Percentiles rank a stretch among this genome's conserved stretches.
Conservation (phyloP, 2,329 filamentous ascomycete genomes). For the Aureobasidium lini region DNA sequence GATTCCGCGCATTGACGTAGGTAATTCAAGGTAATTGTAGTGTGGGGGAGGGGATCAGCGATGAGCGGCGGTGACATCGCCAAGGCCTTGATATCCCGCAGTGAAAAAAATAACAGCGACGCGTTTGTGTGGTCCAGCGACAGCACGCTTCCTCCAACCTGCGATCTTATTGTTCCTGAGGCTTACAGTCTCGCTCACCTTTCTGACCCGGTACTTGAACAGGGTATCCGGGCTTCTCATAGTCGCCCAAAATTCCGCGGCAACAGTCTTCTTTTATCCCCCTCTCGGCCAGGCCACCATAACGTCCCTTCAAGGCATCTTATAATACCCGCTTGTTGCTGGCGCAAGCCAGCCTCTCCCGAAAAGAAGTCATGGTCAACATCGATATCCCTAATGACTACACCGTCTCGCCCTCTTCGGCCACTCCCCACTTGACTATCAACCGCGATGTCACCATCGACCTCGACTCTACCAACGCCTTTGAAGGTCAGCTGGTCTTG, state of each 20-base stretch:
- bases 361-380: constrained; percentile 63
- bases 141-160: not conserved
- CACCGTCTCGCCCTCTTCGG: constrained; percentile 67
- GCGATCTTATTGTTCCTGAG: not conserved
- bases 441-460: constrained; percentile 91
- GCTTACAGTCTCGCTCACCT: constrained; percentile 42
- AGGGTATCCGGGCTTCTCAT: constrained; percentile 73
- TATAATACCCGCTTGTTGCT: constrained; percentile 56
- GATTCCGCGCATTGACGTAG: not conserved
- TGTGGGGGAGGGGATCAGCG: not conserved
- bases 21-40: not conserved
- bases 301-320: constrained; percentile 69
- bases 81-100: not conserved
- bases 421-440: constrained; percentile 86
- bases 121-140: not conserved
- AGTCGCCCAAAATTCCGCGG: constrained; percentile 78
- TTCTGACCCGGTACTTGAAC: constrained; percentile 75
- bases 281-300: constrained; percentile 81
- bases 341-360: constrained; percentile 74
- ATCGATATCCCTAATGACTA: constrained; percentile 72
- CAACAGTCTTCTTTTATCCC: constrained; percentile 74
- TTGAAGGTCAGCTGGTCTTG: constrained; percentile 54
- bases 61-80: constrained; percentile 4
- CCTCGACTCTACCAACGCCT: constrained; percentile 90
- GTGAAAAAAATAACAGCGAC: constrained; percentile 7